Evolutionary conservation across 441 rosid genomes (phyloP), one percentile per base, ranked within the genome.

Genomic region (Mallotus japonicus): DNA sequence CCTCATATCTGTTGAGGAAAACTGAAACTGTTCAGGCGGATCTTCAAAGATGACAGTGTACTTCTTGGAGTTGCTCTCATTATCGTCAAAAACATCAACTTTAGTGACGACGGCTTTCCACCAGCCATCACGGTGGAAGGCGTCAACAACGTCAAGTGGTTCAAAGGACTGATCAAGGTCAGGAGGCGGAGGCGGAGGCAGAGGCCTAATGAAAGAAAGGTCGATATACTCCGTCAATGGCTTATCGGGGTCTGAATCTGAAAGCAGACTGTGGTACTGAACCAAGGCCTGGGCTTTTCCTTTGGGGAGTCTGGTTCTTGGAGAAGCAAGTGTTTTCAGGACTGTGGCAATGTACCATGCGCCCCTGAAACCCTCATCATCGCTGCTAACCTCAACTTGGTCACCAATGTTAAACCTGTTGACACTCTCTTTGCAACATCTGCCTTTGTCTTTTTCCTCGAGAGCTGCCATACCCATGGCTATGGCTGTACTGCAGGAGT

Each of bases 41-140:
- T 71, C 28, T 53, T 62, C 64, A 22, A 80, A 77, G 1, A 57
- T 15, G 12, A 77, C 80, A 34, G 16, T 17, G 32, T 66, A 75
- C 47, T 13, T 58, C 2, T 13, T 65, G 8, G 70, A 49, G 4
- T 32, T 55, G 22, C 14, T 9, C 15, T 37, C 12, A 0, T 42
- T 63, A 1, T 54, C 69, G 20, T 72, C 44, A 46, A 50, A 62
- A 8, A 57, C 72, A 8, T 62, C 8, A 55, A 73, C 76, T 53
- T 74, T 14, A 55, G 19, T 5, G 6, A 80, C 76, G 3, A 70
- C 71, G 0, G 78, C 83, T 15, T 69, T 37, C 78, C 78, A 77
- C 80, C 83, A 80, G 8, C 80, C 80, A 67, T 74, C 78, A 14
- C 65, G 60, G 65, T 71, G 55, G 32, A n/a, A 71, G 11, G 72